A percentile compares a stretch with the other conserved stretches of the same genome.
Evolutionary conservation across 1,284 basidiomycete genomes (phyloP).

Genomic region (Omphalotus olearius): DNA sequence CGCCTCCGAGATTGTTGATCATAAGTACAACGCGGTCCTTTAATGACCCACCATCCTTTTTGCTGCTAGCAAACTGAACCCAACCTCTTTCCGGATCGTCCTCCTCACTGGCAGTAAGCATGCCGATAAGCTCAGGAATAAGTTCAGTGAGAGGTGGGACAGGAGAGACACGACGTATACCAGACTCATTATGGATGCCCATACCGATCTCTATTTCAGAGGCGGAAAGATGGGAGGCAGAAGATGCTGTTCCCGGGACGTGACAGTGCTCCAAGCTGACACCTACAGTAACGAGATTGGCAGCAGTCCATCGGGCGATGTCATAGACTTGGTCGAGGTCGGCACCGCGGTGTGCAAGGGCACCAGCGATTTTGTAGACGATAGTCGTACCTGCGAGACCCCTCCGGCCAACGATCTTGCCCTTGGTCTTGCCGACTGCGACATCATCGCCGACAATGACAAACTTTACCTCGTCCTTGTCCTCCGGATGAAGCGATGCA

Average conservation of each 20-base stretch:
- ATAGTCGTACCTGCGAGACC: constrained; percentile 88
- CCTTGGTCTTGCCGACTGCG: constrained; percentile 77
- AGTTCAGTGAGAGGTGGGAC: constrained; percentile 69
- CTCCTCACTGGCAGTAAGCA: constrained; percentile 73
- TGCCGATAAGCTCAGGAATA: constrained; percentile 66
- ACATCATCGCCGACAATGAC: constrained; percentile 92
- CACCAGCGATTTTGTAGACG: constrained; percentile 91
- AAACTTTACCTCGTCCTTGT: constrained; percentile 69
- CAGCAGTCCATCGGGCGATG: constrained; percentile 65
- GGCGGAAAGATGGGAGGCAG: constrained; percentile 53
- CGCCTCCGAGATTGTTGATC: constrained; percentile 80
- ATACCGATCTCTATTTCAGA: constrained; percentile 84
- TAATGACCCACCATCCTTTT: constrained; percentile 41
- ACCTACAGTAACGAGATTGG: constrained; percentile 77
- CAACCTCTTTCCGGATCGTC: constrained; percentile 83
- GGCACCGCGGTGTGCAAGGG: constrained; percentile 70
- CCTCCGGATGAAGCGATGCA: constrained; percentile 65
- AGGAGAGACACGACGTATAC: constrained; percentile 67
- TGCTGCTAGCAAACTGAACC: constrained; percentile 56
- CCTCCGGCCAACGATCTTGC: constrained; percentile 77
- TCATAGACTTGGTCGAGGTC: constrained; percentile 72
- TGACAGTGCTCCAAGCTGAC: constrained; percentile 92
- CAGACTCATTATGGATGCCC: constrained; percentile 93
- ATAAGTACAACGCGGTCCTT: constrained; percentile 65
- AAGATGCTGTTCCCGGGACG: constrained; percentile 76